Conservation (phyloP, 2,329 filamentous ascomycete species). For the Setomelanomma holmii region DNA sequence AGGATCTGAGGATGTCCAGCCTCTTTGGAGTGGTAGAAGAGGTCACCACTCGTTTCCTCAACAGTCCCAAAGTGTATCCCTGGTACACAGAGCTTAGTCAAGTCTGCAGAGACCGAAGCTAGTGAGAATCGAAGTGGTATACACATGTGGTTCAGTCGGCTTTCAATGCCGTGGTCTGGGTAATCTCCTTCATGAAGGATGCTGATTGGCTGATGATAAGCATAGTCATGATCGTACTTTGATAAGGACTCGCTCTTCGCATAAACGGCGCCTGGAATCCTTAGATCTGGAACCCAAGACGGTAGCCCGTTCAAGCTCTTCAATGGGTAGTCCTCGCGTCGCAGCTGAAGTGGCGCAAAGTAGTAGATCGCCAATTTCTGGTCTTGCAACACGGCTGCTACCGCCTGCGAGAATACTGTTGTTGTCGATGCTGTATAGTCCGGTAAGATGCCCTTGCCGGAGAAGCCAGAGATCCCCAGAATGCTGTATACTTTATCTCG, state of each 20-base stretch:
- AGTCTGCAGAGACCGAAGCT: background rate
- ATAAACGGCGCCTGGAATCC: background rate
- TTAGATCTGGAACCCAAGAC: constrained; percentile 10
- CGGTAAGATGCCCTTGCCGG: background rate
- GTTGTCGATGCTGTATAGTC: background rate
- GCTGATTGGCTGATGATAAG: background rate
- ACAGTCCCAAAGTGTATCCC: background rate
- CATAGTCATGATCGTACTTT: background rate
- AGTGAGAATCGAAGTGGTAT: background rate
- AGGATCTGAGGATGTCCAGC: background rate
- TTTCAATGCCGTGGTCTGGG: background rate
- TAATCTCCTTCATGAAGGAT: background rate
- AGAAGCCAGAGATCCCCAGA: constrained; percentile 8
- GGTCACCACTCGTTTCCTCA: background rate
- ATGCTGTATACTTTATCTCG: constrained; percentile 14
- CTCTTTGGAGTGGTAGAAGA: background rate
- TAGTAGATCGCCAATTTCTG: background rate
- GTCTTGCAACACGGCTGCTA: background rate
- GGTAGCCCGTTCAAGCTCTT: background rate
- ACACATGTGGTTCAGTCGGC: background rate
- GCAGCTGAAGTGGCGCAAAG: background rate
- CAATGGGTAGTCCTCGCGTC: background rate
- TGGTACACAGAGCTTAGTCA: background rate
- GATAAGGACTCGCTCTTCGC: background rate
- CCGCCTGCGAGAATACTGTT: background rate